phyloP scores from a whole-genome alignment of 352 stramenopile genomes.

The Phytophthora citrophthora region DNA sequence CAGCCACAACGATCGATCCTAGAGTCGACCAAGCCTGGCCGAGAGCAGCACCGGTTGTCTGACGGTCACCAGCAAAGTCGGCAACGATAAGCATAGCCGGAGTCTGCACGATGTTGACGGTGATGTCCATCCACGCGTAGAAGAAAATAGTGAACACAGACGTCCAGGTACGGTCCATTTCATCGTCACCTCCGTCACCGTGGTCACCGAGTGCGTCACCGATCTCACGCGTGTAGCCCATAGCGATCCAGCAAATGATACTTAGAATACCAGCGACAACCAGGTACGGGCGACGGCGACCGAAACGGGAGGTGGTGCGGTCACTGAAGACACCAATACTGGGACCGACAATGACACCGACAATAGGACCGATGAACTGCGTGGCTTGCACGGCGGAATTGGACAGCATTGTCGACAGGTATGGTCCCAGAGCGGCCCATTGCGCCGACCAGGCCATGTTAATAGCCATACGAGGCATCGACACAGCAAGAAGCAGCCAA shows the following conservation, averaged over 20 bases:
- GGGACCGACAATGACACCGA: conserved; percentile 27
- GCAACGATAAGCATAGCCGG: conserved; percentile 36
- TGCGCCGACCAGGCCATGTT: conserved; percentile 40
- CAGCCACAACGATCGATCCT: conserved; percentile 30
- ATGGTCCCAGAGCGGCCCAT: conserved; percentile 55
- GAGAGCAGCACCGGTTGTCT: conserved; percentile 46
- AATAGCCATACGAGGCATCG: conserved; percentile 30
- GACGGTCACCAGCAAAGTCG: conserved; percentile 55
- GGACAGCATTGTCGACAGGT: conserved; percentile 51
- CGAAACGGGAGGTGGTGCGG: conserved; percentile 22
- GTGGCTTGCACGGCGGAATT: conserved; percentile 40
- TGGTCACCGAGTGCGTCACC: conserved; percentile 25
- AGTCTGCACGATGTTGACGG: conserved; percentile 27
- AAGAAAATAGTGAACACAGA: conserved; percentile 29
- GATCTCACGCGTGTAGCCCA: conserved; percentile 48
- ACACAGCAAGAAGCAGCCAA: conserved; percentile 27
- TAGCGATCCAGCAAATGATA: conserved; percentile 47
- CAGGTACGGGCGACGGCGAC: conserved; percentile 31
- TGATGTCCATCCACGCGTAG: conserved; percentile 35
- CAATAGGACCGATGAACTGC: conserved; percentile 26
- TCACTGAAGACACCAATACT: conserved; percentile 30
- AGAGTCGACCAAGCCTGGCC: conserved; percentile 44
- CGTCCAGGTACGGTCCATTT: conserved; percentile 36
- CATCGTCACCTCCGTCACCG: conserved; percentile 11
- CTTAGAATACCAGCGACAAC: conserved; percentile 47